phyloP scores from a whole-genome alignment of 192 early-diverging fungal species.

The Chytriomyces hyalinus region DNA sequence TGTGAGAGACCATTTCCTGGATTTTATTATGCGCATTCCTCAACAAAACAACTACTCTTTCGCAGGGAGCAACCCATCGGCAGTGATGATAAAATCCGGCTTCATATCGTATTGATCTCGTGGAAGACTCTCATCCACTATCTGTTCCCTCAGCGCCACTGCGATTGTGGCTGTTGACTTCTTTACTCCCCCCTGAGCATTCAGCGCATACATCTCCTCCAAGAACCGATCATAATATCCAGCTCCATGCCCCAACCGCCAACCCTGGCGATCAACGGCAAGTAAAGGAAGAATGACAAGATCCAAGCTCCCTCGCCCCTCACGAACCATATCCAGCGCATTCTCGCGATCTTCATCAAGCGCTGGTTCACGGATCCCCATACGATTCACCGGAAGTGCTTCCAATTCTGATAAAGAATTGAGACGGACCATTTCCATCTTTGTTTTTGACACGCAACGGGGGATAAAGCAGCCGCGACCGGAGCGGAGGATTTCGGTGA shows the following conservation, averaged over 20 bases:
- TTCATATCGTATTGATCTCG: slow-evolving; percentile 28
- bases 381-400: slow-evolving; percentile 28
- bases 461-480: slow-evolving; percentile 31
- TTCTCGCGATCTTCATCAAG: slow-evolving; percentile 25
- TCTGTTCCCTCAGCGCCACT: slow-evolving; percentile 13
- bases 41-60: no score
- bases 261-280: slow-evolving; percentile 23
- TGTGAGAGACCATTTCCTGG: no score
- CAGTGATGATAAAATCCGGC: slow-evolving; percentile 14
- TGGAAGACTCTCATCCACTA: slow-evolving; percentile 9
- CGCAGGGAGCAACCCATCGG: background rate
- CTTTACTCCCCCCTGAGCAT: background rate
- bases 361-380: slow-evolving; percentile 34
- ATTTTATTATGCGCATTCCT: no score
- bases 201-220: background rate
- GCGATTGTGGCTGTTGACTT: slow-evolving; percentile 6
- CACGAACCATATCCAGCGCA: background rate
- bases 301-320: background rate
- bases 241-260: slow-evolving; percentile 28
- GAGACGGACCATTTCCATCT: slow-evolving; percentile 40
- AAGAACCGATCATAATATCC: slow-evolving; percentile 39
- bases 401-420: background rate
- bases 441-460: slow-evolving; percentile 28
- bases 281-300: slow-evolving; percentile 24
- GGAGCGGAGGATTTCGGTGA: background rate